Evolutionary conservation across 2,329 filamentous ascomycete species (phyloP).

Genomic region (Gyromitra esculenta): DNA sequence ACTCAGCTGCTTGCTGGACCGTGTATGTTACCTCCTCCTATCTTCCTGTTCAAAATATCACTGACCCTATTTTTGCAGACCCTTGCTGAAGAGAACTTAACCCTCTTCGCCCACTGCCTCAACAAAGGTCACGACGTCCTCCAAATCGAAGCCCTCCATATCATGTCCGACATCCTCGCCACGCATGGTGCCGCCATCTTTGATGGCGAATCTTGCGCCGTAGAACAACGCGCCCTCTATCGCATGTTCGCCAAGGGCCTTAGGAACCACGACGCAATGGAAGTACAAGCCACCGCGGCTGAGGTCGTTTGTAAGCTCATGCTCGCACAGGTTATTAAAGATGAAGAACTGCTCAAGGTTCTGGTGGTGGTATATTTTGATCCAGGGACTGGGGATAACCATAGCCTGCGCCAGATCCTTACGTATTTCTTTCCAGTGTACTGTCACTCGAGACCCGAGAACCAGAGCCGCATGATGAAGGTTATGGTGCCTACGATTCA

Average conservation of each 20-base stretch:
- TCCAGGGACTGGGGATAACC: constrained; percentile 80
- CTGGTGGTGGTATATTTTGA: constrained; percentile 90
- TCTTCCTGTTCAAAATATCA: background rate
- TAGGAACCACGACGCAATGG: constrained; percentile 73
- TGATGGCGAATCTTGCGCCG: constrained; percentile 66
- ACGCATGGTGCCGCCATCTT: constrained; percentile 85
- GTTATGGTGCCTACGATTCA: constrained; percentile 76
- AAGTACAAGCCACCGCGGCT: constrained; percentile 82
- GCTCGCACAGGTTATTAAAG: constrained; percentile 79
- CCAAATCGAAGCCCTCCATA: constrained; percentile 89
- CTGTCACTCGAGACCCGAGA: constrained; percentile 83
- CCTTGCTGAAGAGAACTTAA: constrained; percentile 89
- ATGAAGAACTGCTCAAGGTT: constrained; percentile 76
- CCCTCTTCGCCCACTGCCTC: constrained; percentile 95
- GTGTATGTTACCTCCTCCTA: constrained; percentile 58
- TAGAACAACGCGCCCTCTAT: constrained; percentile 71
- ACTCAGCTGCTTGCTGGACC: constrained; percentile 85
- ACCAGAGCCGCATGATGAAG: constrained; percentile 78
- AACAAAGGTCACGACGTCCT: constrained; percentile 88
- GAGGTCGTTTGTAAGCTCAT: constrained; percentile 86
- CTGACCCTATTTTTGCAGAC: constrained; percentile 61
- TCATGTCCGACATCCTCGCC: constrained; percentile 90
- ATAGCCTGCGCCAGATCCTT: constrained; percentile 83
- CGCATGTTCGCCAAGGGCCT: constrained; percentile 88
- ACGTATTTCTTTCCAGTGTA: constrained; percentile 96